Evolutionary conservation across 2,329 filamentous ascomycete species (phyloP).

Genomic region (Massarina eburnea): DNA sequence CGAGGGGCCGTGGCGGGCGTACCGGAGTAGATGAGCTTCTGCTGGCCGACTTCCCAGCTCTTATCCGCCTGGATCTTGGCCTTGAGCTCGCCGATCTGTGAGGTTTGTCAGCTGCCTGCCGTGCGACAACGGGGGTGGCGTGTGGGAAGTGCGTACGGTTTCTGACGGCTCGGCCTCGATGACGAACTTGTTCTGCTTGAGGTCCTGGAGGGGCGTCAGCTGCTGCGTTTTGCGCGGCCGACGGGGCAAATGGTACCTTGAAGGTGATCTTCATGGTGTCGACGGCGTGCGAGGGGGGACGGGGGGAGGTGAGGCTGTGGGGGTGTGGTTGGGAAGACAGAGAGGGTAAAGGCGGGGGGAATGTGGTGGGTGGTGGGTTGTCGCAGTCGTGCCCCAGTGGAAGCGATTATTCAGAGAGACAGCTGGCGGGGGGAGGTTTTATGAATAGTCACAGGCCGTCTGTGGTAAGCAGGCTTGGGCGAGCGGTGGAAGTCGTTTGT

Average conservation of each 20-base stretch:
- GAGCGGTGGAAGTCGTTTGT: conserved; percentile 17
- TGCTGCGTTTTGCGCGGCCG: conserved; percentile 3
- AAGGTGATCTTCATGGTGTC: conserved; percentile 69
- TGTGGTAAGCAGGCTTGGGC: conserved; percentile 16
- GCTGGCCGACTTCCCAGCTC: conserved; percentile 85
- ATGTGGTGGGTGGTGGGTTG: background rate
- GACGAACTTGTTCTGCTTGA: conserved; percentile 98
- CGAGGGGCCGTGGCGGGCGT: conserved; percentile 36
- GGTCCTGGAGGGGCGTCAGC: conserved; percentile 64
- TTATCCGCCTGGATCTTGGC: conserved; percentile 89
- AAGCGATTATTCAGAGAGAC: background rate
- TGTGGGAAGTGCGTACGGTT: conserved; percentile 71
- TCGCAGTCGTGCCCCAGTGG: background rate
- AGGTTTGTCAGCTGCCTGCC: conserved; percentile 14
- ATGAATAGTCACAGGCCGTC: background rate
- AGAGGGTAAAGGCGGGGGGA: conserved; percentile 20
- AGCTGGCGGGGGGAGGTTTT: background rate
- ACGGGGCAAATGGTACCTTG: conserved; percentile 57
- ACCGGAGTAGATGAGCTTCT: conserved; percentile 99
- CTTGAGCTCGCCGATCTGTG: conserved; percentile 84
- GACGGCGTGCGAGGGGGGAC: conserved; percentile 11
- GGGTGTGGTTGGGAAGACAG: conserved; percentile 23
- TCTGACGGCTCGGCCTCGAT: conserved; percentile 93
- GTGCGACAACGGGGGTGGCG: conserved; percentile 18
- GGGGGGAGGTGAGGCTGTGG: conserved; percentile 13